Base-by-base conservation (phyloP, 768 basidiomycete species). In the Suillus ampliporus region DNA sequence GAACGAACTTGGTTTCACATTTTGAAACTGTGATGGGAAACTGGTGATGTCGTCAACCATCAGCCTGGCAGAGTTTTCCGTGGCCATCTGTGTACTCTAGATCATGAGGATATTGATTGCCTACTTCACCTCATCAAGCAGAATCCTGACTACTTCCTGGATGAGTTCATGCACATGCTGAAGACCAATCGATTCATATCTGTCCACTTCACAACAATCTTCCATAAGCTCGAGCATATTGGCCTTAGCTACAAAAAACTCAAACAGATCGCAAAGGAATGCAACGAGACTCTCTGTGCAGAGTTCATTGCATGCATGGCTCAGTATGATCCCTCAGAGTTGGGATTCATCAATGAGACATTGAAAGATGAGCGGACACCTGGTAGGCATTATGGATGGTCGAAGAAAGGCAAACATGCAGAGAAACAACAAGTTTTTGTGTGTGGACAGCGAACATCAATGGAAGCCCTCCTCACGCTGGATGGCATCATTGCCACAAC, bases 191-290 rank as follows among this genome's bases (percentile, higher is more conserved):
- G 21, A 8, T 77, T 77, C 66, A 74, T 79, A 44, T 71, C 75
- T 28, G 69, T 74, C 10, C 76, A 78, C 65, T 78, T 68, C 63
- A 65, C 71, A 5, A 78, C 77, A 1, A 73, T 79, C 35, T 68
- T 70, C 58, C 65, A 68, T 0, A 68, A 73, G 48, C 74, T 80
- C 10, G 60, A 67, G 26, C 64, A 64, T 47, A 65, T 65, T 53
- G 69, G 72, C 10, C 41, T 75, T 4, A 71, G 70, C 13, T 19
- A 40, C n/a, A 79, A 80, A 50, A 73, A 75, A 51, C 64, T 79
- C 14, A 70, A 72, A 60, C 69, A 64, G 21, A 73, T 79, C 58
- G 78, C 78, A 0, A 11, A 26, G 0, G 77, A 80, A 58, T 31
- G 72, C 4, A 70, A 76, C 46, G 72, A 77, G 53, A 41, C 64